Conservation (phyloP, 2,329 filamentous ascomycete species). For the Pezizomycotina sp. region DNA sequence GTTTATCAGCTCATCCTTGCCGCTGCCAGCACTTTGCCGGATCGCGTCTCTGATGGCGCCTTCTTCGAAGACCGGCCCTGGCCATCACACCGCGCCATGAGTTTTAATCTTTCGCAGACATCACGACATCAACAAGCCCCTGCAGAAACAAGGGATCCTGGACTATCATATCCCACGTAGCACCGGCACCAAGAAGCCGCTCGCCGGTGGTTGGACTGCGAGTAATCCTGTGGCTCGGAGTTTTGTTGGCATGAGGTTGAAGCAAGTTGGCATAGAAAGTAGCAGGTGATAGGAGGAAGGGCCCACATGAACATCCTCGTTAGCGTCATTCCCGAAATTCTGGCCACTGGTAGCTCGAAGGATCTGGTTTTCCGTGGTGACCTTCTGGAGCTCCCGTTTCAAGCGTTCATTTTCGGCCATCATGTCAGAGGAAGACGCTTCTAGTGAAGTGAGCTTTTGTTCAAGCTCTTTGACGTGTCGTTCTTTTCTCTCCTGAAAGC, state of each 20-base stretch:
- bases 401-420: conserved; percentile 73
- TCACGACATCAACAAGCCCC: conserved; percentile 67
- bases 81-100: conserved; percentile 63
- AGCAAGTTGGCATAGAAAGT: conserved; percentile 53
- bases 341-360: conserved; percentile 55
- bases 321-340: conserved; percentile 32
- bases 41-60: conserved; percentile 56
- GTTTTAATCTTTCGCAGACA: conserved; percentile 64
- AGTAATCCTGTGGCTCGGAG: conserved; percentile 51
- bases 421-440: conserved; percentile 54
- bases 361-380: conserved; percentile 83
- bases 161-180: conserved; percentile 83
- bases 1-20: conserved; percentile 63
- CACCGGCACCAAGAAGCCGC: conserved; percentile 53
- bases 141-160: conserved; percentile 58
- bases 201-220: conserved; percentile 48
- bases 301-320: conserved; percentile 39
- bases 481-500: conserved; percentile 96
- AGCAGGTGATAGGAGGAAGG: conserved; percentile 55
- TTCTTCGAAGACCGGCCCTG: conserved; percentile 80
- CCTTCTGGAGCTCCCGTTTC: conserved; percentile 66
- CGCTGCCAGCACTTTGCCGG: conserved; percentile 57
- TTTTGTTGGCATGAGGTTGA: conserved; percentile 45
- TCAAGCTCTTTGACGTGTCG: conserved; percentile 87
- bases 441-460: conserved; percentile 60